These are phyloP conservation scores for Xerocomus minutiporus DNA, from an alignment of 1,284 basidiomycete genomes.

Conservation along the genomic window DNA sequence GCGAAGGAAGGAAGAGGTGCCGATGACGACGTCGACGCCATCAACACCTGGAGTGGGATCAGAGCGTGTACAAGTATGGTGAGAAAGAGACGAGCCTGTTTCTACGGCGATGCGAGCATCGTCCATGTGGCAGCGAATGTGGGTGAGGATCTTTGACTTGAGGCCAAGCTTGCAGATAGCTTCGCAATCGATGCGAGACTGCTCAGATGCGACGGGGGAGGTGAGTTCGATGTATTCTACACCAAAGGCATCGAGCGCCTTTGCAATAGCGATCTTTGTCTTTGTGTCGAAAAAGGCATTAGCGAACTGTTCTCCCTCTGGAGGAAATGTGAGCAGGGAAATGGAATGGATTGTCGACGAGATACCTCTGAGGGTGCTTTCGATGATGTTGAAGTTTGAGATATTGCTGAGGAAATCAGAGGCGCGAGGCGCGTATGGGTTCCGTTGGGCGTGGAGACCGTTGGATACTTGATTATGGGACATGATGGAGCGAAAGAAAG, in stretches of 20 bases:
- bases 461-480: conserved; percentile 1
- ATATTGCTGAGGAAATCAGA: conserved; percentile 90
- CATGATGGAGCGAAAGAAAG: neutral
- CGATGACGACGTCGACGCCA: conserved; percentile 99
- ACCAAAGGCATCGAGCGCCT: conserved; percentile 94
- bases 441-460: conserved; percentile 35
- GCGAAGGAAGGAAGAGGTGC: conserved; percentile 97
- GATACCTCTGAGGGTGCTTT: conserved; percentile 89
- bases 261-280: conserved; percentile 99
- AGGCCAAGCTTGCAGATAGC: conserved; percentile 99
- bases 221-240: conserved; percentile 99
- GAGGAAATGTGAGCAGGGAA: conserved; percentile 1
- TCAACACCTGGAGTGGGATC: conserved; percentile 69
- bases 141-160: conserved; percentile 96
- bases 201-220: conserved; percentile 96
- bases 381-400: conserved; percentile 95
- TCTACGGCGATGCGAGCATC: conserved; percentile 98
- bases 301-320: conserved; percentile 99
- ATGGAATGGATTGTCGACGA: conserved; percentile 3
- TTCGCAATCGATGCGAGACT: conserved; percentile 93
- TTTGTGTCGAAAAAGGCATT: conserved; percentile 99
- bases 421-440: conserved; percentile 85
- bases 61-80: neutral
- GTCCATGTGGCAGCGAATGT: conserved; percentile 99
- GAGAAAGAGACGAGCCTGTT: conserved; percentile 63